Conservation (phyloP, 257 asterid species). For the Solanum sitiens region DNA sequence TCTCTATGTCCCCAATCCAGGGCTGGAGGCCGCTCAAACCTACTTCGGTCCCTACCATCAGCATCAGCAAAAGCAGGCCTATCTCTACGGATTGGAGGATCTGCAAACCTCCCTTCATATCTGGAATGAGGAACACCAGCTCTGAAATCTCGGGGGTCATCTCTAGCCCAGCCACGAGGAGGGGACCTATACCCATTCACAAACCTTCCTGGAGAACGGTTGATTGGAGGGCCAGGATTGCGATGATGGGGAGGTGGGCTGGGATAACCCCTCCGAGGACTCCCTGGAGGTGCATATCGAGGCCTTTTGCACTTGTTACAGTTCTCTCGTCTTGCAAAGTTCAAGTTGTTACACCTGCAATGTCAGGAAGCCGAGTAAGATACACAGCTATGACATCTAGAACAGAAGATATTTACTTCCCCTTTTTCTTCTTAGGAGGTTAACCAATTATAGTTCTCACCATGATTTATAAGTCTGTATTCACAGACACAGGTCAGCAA, state of each 20-base stretch:
- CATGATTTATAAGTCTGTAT: not conserved
- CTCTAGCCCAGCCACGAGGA: slow-evolving; percentile 72
- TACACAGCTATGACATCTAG: not conserved
- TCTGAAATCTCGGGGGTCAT: slow-evolving; percentile 54
- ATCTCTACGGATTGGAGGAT: slow-evolving; percentile 37
- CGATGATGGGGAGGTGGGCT: slow-evolving; percentile 40
- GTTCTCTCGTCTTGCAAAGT: slow-evolving; percentile 80
- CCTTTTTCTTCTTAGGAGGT: not conserved
- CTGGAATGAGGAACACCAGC: slow-evolving; percentile 43
- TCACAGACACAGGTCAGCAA: not conserved
- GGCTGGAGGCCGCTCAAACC: slow-evolving; percentile 42
- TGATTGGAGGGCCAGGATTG: slow-evolving; percentile 30
- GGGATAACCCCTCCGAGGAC: slow-evolving; percentile 57
- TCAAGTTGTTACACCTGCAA: slow-evolving; percentile 75
- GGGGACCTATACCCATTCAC: slow-evolving; percentile 56
- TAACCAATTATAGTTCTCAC: not conserved
- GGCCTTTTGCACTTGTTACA: slow-evolving; percentile 87
- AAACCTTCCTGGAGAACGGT: slow-evolving; percentile 48
- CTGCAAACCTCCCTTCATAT: slow-evolving; percentile 50
- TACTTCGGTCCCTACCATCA: slow-evolving; percentile 39
- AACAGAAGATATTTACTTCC: not conserved
- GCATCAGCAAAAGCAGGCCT: slow-evolving; percentile 36
- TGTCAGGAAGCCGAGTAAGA: slow-evolving; percentile 4
- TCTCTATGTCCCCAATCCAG: slow-evolving; percentile 56
- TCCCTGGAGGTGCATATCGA: slow-evolving; percentile 36